Evolutionary conservation across 1,284 basidiomycete genomes (phyloP), one percentile per base, ranked within the genome.

Genomic region (Vanrija pseudolonga): DNA sequence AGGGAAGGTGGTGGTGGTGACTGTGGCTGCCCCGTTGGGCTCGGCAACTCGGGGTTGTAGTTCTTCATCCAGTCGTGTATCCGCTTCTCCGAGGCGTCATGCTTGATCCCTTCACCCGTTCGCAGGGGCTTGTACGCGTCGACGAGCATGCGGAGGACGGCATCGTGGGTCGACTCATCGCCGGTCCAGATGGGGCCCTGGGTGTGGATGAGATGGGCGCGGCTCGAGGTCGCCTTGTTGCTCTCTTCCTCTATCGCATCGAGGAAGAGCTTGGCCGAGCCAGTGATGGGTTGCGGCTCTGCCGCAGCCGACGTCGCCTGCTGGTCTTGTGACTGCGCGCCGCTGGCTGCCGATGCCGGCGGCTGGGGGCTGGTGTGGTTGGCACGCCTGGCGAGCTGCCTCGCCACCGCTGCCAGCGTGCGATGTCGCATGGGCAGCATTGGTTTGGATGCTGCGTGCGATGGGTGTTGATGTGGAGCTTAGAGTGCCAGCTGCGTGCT

Each of bases 111-210:
- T 9, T 63, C 63, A 0, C 64, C 64, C 3, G 79, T 82, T 14
- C 87, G 81, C 26, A 89, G 75, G 5, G 89, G 88, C 73, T 88
- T 89, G 77, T 90, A 85, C 64, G 89, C 89, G 77, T 91, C 89
- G 40, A 90, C 81, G 4, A 91, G 81, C 89, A 92, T 91, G 22
- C 88, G 82, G 19, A 91, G 78, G 0, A 90, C 87, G 0, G 86
- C 82, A 76, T 90, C 87, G 54, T 83, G 78, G 3, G 84, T 78
- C 2, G 80, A 79, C 72, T 90, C 89, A 15, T 90, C 87, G 1
- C 88, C 88, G 2, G 81, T 83, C 89, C 88, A 90, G 65, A 74
- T 57, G 6, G 67, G 67, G 6, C 71, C 68, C 46, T 72, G 67
- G 20, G 58, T 56, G 18, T 75, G 64, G 77, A 79, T 70, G 14